These are phyloP conservation scores for Cladosporium sphaerospermum DNA, from an alignment of 2,329 filamentous ascomycete species.

Conservation along the genomic window DNA sequence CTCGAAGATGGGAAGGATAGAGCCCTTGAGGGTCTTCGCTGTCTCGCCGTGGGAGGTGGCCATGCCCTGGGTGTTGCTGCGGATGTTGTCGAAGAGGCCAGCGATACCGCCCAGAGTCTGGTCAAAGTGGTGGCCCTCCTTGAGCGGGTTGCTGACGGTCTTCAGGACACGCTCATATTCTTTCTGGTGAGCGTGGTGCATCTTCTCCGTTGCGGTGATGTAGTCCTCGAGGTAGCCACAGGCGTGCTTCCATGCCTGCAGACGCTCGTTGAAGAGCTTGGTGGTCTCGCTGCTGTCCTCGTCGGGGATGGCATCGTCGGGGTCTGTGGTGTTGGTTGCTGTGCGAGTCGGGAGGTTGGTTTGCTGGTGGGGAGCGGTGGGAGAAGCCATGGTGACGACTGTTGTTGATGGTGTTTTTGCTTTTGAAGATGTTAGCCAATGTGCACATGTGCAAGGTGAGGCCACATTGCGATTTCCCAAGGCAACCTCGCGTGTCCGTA, in stretches of 20 bases:
- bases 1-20: conserved; percentile 81
- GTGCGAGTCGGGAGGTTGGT: conserved; percentile 27
- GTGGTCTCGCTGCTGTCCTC: conserved; percentile 46
- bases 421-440: too few relatives aligned
- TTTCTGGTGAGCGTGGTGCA: conserved; percentile 77
- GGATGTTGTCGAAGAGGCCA: conserved; percentile 89
- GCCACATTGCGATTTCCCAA: too few relatives aligned
- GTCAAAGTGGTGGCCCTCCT: conserved; percentile 89
- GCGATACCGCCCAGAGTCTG: conserved; percentile 80
- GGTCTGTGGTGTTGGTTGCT: conserved; percentile 29
- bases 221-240: conserved; percentile 90
- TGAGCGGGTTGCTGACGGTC: conserved; percentile 79
- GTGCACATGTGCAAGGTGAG: too few relatives aligned
- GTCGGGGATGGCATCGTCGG: conserved; percentile 42
- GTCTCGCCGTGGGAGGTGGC: conserved; percentile 87
- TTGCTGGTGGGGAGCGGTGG: not conserved
- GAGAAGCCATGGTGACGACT: not conserved
- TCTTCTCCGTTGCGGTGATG: conserved; percentile 75
- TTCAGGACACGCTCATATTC: conserved; percentile 95
- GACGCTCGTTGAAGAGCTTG: conserved; percentile 71
- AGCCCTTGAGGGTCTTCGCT: conserved; percentile 80
- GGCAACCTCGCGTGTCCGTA: too few relatives aligned
- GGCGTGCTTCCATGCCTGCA: conserved; percentile 94
- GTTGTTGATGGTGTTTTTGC: too few relatives aligned
- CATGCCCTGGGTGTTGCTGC: conserved; percentile 84